Percentiles rank a stretch among this genome's conserved stretches.
phyloP scores from a whole-genome alignment of 352 stramenopile species.

The Globisporangium carolinianum region DNA sequence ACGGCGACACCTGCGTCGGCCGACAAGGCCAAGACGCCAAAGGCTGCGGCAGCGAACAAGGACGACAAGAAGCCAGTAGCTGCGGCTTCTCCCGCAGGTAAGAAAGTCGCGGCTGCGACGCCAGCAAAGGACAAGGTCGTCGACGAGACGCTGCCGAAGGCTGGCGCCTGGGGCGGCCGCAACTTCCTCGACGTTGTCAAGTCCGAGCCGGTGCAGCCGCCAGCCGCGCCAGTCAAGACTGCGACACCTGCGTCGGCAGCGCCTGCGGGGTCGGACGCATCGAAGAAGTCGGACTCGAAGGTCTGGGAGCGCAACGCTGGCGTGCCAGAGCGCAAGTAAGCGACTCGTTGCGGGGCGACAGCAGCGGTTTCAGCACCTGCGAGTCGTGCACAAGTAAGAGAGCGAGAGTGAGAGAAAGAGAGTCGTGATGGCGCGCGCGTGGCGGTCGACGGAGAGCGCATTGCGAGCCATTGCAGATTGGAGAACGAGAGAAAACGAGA shows the following conservation, averaged over 20 bases:
- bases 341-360: not conserved
- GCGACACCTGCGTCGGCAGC: conserved; percentile 1
- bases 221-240: conserved; percentile 24
- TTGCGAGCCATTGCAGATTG: not conserved
- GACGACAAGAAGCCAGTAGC: conserved; percentile 23
- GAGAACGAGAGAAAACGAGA: not conserved
- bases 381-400: not conserved
- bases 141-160: conserved; percentile 47
- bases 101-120: conserved; percentile 14
- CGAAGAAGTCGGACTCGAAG: conserved; percentile 23
- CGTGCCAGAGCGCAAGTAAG: not conserved
- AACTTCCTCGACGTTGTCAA: conserved; percentile 85
- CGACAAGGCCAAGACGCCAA: conserved; percentile 25
- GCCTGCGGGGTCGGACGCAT: conserved; percentile 2
- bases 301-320: conserved; percentile 11
- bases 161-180: conserved; percentile 70
- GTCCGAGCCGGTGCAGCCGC: conserved; percentile 38
- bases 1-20: conserved; percentile 3
- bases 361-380: not conserved
- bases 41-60: conserved; percentile 28
- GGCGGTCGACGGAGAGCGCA: no score
- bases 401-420: not conserved
- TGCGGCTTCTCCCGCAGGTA: not conserved
- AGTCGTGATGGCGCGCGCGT: no score
- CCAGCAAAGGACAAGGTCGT: conserved; percentile 6